phyloP scores from a whole-genome alignment of 805 yeast species.

The Saccharomyces cerevisiae region DNA sequence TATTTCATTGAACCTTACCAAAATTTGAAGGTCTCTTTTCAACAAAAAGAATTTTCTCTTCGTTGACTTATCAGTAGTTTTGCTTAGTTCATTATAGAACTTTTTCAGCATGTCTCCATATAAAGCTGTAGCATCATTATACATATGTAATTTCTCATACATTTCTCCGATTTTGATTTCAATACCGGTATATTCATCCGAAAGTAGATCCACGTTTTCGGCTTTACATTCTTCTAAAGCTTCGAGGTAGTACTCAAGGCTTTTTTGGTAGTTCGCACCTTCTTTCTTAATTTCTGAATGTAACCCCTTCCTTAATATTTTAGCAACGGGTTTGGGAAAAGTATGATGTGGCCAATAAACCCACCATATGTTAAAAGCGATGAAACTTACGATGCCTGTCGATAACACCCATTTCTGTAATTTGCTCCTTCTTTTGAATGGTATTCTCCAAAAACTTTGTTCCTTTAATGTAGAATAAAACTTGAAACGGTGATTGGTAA shows the following conservation, averaged over 20 bases:
- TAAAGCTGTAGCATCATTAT: conserved; percentile 51
- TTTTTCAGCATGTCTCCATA: conserved; percentile 55
- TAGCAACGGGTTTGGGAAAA: conserved; percentile 64
- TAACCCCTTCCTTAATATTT: conserved; percentile 59
- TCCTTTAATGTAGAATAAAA: neutral
- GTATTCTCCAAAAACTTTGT: neutral
- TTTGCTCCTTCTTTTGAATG: conserved; percentile 4
- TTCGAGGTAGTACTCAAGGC: conserved; percentile 60
- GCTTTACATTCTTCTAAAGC: conserved; percentile 59
- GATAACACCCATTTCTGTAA: conserved; percentile 12
- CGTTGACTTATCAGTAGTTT: conserved; percentile 22
- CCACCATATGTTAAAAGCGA: conserved; percentile 30
- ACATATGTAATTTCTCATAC: conserved; percentile 62
- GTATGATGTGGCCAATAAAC: conserved; percentile 61
- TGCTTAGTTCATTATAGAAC: conserved; percentile 41
- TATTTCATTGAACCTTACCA: conserved; percentile 50
- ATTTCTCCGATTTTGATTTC: conserved; percentile 78
- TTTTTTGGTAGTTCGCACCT: conserved; percentile 44
- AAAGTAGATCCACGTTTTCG: conserved; percentile 41
- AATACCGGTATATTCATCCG: conserved; percentile 80
- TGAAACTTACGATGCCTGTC: conserved; percentile 18
- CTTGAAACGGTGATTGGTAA: neutral
- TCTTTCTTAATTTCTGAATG: conserved; percentile 72
- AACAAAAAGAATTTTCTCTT: conserved; percentile 39
- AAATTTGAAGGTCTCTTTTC: conserved; percentile 58